These are phyloP conservation scores for Cercis canadensis DNA, from an alignment of 306 rosid genomes.

Conservation along the genomic window DNA sequence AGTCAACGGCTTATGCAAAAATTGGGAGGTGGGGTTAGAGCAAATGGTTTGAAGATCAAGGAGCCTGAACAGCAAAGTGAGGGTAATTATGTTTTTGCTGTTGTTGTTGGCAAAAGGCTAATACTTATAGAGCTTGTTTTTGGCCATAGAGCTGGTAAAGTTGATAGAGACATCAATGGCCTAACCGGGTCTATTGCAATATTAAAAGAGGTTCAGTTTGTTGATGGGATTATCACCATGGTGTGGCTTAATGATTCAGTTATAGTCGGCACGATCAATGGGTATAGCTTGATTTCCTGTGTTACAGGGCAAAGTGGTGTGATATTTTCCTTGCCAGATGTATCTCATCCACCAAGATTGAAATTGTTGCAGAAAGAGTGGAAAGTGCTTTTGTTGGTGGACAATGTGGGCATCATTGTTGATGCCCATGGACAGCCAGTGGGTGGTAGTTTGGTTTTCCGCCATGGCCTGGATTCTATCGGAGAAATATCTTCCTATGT, in stretches of 20 bases:
- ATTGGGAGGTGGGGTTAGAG: slow-evolving; percentile 70
- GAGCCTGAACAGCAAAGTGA: slow-evolving; percentile 57
- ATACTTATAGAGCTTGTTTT: slow-evolving; percentile 72
- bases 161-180: slow-evolving; percentile 55
- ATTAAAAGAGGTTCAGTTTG: slow-evolving; percentile 80
- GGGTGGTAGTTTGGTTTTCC: slow-evolving; percentile 88
- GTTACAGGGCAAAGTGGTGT: slow-evolving; percentile 77
- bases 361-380: slow-evolving; percentile 77
- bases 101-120: slow-evolving; percentile 68
- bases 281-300: slow-evolving; percentile 82
- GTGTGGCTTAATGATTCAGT: slow-evolving; percentile 95
- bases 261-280: slow-evolving; percentile 70
- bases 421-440: slow-evolving; percentile 83
- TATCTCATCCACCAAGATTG: slow-evolving; percentile 69
- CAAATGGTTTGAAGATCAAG: slow-evolving; percentile 69
- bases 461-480: slow-evolving; percentile 63
- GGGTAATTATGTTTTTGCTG: slow-evolving; percentile 62
- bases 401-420: slow-evolving; percentile 86
- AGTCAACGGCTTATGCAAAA: slow-evolving; percentile 71
- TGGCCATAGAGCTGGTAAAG: slow-evolving; percentile 53
- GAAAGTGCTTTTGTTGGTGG: slow-evolving; percentile 92
- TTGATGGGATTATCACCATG: slow-evolving; percentile 77
- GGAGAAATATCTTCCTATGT: slow-evolving; percentile 88
- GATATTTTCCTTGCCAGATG: slow-evolving; percentile 84
- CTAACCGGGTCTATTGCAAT: slow-evolving; percentile 56